These are phyloP conservation scores for Physaria fendleri DNA, from an alignment of 345 rosid species.

Conservation along the genomic window DNA sequence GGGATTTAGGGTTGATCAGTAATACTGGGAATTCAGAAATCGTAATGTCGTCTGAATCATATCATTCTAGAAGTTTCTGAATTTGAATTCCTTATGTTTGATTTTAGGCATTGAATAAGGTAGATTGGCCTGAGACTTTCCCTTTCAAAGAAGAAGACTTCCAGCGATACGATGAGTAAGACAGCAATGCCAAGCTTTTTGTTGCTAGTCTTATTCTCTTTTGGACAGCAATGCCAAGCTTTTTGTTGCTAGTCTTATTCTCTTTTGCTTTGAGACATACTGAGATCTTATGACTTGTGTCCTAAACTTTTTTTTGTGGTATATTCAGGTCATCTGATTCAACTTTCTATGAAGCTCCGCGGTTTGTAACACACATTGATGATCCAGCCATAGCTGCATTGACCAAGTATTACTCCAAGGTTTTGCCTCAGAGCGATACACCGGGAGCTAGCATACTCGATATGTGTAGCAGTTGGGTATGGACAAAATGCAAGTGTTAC, in stretches of 20 bases:
- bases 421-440: conserved; percentile 68
- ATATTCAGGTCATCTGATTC: conserved; percentile 80
- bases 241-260: neutral
- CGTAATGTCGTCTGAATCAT: neutral
- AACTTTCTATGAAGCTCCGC: conserved; percentile 65
- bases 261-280: neutral
- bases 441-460: conserved; percentile 85
- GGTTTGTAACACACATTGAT: conserved; percentile 90
- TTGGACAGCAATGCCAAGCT: neutral
- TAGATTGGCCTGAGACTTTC: conserved; percentile 78
- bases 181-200: neutral
- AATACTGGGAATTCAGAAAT: neutral
- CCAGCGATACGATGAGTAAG: conserved; percentile 84
- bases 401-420: conserved; percentile 67
- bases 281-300: neutral
- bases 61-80: no score
- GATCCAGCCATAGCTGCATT: conserved; percentile 87
- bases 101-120: conserved; percentile 59
- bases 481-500: conserved; percentile 1
- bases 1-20: neutral
- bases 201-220: conserved; percentile 5
- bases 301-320: neutral
- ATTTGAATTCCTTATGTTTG: neutral
- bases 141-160: conserved; percentile 89
- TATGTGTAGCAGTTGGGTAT: conserved; percentile 95